These are phyloP conservation scores for Avicennia marina DNA, from an alignment of 257 asterid genomes.

Conservation along the genomic window DNA sequence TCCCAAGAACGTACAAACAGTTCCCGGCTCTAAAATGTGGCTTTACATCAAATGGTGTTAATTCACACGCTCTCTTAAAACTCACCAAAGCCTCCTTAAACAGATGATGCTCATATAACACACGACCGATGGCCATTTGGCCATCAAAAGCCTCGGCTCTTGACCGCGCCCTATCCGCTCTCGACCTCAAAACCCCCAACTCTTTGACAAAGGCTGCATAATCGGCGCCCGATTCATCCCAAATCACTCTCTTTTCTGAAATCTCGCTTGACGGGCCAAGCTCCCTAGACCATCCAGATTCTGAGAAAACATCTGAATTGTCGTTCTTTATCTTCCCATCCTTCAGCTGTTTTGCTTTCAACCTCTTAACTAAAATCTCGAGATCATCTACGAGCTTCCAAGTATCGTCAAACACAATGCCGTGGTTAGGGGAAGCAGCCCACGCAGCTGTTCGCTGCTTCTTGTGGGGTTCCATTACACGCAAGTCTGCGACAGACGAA, in stretches of 20 bases:
- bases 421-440: constrained; percentile 99
- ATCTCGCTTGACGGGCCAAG: constrained; percentile 67
- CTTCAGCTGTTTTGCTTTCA: constrained; percentile 57
- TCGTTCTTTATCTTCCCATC: constrained; percentile 84
- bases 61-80: constrained; percentile 91
- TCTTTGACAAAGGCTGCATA: constrained; percentile 77
- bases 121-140: constrained; percentile 92
- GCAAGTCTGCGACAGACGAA: constrained; percentile 73
- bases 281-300: constrained; percentile 96
- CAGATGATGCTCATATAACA: constrained; percentile 69
- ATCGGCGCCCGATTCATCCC: constrained; percentile 82
- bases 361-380: constrained; percentile 59
- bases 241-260: constrained; percentile 60
- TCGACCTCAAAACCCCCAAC: constrained; percentile 77
- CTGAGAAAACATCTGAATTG: constrained; percentile 71
- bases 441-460: constrained; percentile 94
- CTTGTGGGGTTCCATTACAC: constrained; percentile 81
- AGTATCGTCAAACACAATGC: constrained; percentile 89
- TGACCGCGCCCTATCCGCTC: constrained; percentile 91
- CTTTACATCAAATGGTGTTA: constrained; percentile 87
- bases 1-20: constrained; percentile 72
- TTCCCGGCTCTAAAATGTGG: constrained; percentile 96
- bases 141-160: constrained; percentile 97
- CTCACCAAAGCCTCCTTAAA: constrained; percentile 90
- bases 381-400: constrained; percentile 95